Evolutionary conservation across 441 rosid genomes (phyloP), one percentile per base, ranked within the genome.

Genomic region (Pelargonium myrrhifolium): DNA sequence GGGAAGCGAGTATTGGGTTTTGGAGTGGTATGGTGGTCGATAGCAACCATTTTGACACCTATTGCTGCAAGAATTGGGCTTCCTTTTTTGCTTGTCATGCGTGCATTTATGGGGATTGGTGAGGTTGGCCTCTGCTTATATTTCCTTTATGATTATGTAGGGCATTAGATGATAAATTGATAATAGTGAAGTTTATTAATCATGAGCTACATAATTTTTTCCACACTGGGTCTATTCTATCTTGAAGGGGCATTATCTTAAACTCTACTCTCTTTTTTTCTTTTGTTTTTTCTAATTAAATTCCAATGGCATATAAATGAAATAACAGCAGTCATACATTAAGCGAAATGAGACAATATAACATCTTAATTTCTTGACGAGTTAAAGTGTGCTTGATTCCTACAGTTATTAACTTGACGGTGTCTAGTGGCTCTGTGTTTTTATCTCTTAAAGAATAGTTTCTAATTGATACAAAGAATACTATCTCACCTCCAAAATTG

Each of bases 101-200:
- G 99, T 61, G 96, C 97, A n/a, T 85, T 91, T 74, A 93, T 93
- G 99, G 99, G 99, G 64, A 85, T 93, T 66, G 99, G 99, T 64
- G 97, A 93, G 96, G 99, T 93, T 68, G 39, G 89, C 70, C 59
- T 71, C 62, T 56, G 67, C 47, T 45, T 47, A 40, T 64, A 20
- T 72, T 58, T 59, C 39, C 58, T 67, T 66, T 56, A 7, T 7
- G 18, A 53, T 6, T 17, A 12, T 51, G 8, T 15, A 1, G 24
- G 59, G 59, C 24, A 18, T 1, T 15, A 53, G 22, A 53, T 17
- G 18, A 53, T 53, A 28, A 28, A 28, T 3, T 26, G 28, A 26
- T 26, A 49, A 49, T 20, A 49, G 56, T n/a, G 6, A 49, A 49
- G 18, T 49, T 49, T 49, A n/a, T 20, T 14, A 49, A 20, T 55